Conservation (phyloP, 208 protist genomes). For the Trypanosoma congolense region DNA sequence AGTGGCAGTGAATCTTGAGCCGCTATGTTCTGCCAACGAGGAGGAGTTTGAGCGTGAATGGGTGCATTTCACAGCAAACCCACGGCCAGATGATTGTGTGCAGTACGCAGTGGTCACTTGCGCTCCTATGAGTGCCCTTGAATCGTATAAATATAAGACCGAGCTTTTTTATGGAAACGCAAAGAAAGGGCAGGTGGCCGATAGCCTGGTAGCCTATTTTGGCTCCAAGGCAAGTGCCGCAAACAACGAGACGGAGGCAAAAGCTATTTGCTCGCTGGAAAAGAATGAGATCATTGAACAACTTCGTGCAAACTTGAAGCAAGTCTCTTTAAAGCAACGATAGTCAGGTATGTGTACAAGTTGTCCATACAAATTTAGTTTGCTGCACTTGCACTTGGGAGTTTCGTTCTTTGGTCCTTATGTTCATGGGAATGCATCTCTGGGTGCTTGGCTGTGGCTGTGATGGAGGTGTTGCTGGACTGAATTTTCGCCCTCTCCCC, state of each 20-base stretch:
- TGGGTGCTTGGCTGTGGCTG: too few species aligned
- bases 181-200: slow-evolving; percentile 46
- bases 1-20: slow-evolving; percentile 3
- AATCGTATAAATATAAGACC: slow-evolving; percentile 37
- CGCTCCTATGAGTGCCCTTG: slow-evolving; percentile 28
- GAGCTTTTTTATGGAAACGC: slow-evolving; percentile 29
- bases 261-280: slow-evolving; percentile 26
- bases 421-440: too few species aligned
- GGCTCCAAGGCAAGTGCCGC: slow-evolving; percentile 12
- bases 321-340: not conserved
- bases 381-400: too few species aligned
- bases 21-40: slow-evolving; percentile 5
- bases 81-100: slow-evolving; percentile 9
- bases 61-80: slow-evolving; percentile 9
- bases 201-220: slow-evolving; percentile 27
- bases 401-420: too few species aligned
- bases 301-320: slow-evolving; percentile 58
- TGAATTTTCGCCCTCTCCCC: too few species aligned
- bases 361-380: too few species aligned
- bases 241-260: slow-evolving; percentile 7
- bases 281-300: slow-evolving; percentile 57
- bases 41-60: slow-evolving; percentile 21
- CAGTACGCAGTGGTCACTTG: slow-evolving; percentile 18
- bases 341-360: not conserved
- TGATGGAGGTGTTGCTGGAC: too few species aligned